Conservation (phyloP, 139 green algal species). For the Chlamydomonas schloesseri region DNA sequence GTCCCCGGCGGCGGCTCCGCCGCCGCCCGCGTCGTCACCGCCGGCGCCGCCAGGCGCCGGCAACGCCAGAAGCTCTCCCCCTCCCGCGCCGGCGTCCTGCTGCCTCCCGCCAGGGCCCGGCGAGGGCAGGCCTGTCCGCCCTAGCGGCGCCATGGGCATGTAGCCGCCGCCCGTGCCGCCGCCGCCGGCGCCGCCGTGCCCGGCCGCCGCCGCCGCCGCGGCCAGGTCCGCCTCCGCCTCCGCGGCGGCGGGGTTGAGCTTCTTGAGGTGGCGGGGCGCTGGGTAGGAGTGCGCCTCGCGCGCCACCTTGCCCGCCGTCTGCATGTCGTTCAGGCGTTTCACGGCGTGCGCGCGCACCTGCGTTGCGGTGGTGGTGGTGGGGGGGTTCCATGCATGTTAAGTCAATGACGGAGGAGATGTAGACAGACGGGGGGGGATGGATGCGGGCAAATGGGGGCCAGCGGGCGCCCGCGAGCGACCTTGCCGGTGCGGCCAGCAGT, state of each 20-base stretch:
- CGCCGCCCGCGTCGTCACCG: neutral
- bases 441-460: too few relatives aligned
- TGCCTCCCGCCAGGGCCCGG: neutral
- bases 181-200: constrained; percentile 3
- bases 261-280: constrained; percentile 36
- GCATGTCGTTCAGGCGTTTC: constrained; percentile 46
- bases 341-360: constrained; percentile 46
- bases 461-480: too few relatives aligned
- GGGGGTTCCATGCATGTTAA: too few relatives aligned
- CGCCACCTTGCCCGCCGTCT: constrained; percentile 47
- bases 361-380: neutral
- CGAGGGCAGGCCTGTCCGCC: neutral
- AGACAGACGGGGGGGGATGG: too few relatives aligned
- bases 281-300: constrained; percentile 36
- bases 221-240: constrained; percentile 20
- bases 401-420: too few relatives aligned
- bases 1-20: neutral
- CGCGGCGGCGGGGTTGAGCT: constrained; percentile 44
- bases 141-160: neutral
- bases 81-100: neutral
- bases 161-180: neutral
- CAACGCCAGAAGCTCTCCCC: neutral
- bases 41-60: neutral
- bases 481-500: too few relatives aligned
- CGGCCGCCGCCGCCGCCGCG: neutral